Evolutionary conservation across 331 rosid species (phyloP), one percentile per base, ranked within the genome.

Genomic region (Rosa hybrid): DNA sequence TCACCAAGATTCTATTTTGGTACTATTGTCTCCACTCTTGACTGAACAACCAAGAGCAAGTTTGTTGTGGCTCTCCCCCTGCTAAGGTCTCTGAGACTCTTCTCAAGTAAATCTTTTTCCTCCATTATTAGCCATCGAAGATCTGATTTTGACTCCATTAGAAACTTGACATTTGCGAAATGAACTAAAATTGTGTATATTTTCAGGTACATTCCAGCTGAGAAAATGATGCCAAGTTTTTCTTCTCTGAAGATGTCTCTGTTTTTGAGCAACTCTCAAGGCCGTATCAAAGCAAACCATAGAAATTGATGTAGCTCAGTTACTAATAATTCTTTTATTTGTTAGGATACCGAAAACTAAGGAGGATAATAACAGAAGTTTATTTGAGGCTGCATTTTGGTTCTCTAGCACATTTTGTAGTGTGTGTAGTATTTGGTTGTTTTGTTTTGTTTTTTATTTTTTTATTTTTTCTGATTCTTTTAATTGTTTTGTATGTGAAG

Each of bases 1-100:
- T 94, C 87, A 94, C 92, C 80, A 94, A 94, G 80, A 94, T 86
- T 71, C 98, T 97, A 9, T 94, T 91, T 78, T 94, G 98, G 98
- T 92, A 85, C 71, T 92, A 92, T 49, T 92, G 25, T 91, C 92
- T 25, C 97, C 98, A 6, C 92, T 94, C 89, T 76, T 94, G 60
- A 91, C 97, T 44, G 97, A 91, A 90, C 85, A 84, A 90, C 97
- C 45, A 94, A 88, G 92, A 94, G 92, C 92, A 94, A 94, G 78
- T 76, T 94, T 68, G 97, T 94, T 51, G 75, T 91, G 50, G 97
- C 94, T 75, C 97, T 94, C 57, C 97, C 98, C 2, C 5, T 34
- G 86, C 89, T 2, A 92, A 86, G 79, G 97, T 90, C 78, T 77
- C 90, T 1, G 97, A 92, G 67, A 94, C 98, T 69, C 88, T 87